Percentiles rank a stretch among this genome's conserved stretches.
These are phyloP conservation scores for Parastagonospora avenae DNA, from an alignment of 2,329 filamentous ascomycete genomes.

Conservation along the genomic window DNA sequence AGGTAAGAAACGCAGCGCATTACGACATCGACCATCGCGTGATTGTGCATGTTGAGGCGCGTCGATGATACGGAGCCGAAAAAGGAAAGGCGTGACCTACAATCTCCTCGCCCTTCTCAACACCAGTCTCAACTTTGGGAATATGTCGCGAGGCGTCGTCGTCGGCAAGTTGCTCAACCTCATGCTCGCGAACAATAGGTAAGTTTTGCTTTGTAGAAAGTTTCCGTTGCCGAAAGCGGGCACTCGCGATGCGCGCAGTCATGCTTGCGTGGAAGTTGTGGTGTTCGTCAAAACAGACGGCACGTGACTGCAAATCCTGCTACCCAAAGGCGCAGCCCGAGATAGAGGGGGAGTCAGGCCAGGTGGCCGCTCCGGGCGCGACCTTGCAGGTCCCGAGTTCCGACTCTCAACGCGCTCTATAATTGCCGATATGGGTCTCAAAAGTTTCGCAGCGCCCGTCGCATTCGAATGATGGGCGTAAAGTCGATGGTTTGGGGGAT, in stretches of 20 bases:
- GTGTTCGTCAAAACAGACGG: slow-evolving; percentile 14
- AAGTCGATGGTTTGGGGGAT: slow-evolving; percentile 26
- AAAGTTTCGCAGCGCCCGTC: slow-evolving; percentile 31
- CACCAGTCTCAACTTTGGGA: slow-evolving; percentile 89
- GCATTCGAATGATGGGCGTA: slow-evolving; percentile 24
- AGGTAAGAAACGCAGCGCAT: slow-evolving; percentile 16
- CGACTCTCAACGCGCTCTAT: slow-evolving; percentile 34
- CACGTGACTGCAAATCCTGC: slow-evolving; percentile 39
- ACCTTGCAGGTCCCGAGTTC: slow-evolving; percentile 23
- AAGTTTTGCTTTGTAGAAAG: slow-evolving; percentile 89
- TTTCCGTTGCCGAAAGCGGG: slow-evolving; percentile 85
- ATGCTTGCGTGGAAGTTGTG: slow-evolving; percentile 26
- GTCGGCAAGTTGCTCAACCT: slow-evolving; percentile 86
- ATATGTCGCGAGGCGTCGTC: slow-evolving; percentile 81
- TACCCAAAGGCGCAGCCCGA: slow-evolving; percentile 2
- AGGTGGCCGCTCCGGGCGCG: slow-evolving; percentile 23
- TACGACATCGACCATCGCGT: neutral
- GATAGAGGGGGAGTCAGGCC: slow-evolving; percentile 21
- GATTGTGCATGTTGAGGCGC: neutral
- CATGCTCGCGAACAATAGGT: slow-evolving; percentile 84
- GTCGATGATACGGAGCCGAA: slow-evolving; percentile 24
- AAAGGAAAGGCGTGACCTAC: slow-evolving; percentile 64
- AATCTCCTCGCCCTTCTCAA: slow-evolving; percentile 96
- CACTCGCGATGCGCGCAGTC: slow-evolving; percentile 44
- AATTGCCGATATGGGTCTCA: slow-evolving; percentile 37